Evolutionary conservation across 768 basidiomycete genomes (phyloP).

Genomic region (Hygrocybe coccinea): DNA sequence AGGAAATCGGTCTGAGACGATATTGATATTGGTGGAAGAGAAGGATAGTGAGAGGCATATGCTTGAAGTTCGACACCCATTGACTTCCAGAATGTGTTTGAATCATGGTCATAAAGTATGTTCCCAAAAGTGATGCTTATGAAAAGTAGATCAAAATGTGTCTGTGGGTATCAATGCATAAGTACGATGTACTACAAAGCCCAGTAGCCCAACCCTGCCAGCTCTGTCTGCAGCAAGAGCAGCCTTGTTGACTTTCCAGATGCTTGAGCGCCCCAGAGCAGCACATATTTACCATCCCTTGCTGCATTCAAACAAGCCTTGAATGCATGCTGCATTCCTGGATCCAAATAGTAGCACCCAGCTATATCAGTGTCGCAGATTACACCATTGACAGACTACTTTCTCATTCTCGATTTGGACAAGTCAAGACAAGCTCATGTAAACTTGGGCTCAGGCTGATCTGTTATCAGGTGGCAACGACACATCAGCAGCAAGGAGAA

Average conservation of each 20-base stretch:
- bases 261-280: slow-evolving; percentile 11
- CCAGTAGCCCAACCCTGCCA: neutral
- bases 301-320: slow-evolving; percentile 8
- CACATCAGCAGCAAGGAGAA: too few relatives aligned
- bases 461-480: too few relatives aligned
- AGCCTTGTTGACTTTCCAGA: slow-evolving; percentile 14
- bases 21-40: slow-evolving; percentile 4
- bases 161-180: neutral
- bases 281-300: slow-evolving; percentile 4
- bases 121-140: slow-evolving; percentile 6
- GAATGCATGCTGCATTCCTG: slow-evolving; percentile 6
- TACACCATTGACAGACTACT: slow-evolving; percentile 4
- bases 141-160: slow-evolving; percentile 3
- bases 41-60: neutral
- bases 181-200: slow-evolving; percentile 9
- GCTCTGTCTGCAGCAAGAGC: slow-evolving; percentile 4
- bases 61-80: slow-evolving; percentile 5
- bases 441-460: too few relatives aligned
- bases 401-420: neutral
- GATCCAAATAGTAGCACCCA: slow-evolving; percentile 12
- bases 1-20: slow-evolving; percentile 7
- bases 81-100: slow-evolving; percentile 10
- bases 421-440: too few relatives aligned
- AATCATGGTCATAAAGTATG: neutral
- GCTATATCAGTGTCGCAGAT: slow-evolving; percentile 3